Evolutionary conservation across 441 rosid species (phyloP).

Genomic region (Capsella rubella): DNA sequence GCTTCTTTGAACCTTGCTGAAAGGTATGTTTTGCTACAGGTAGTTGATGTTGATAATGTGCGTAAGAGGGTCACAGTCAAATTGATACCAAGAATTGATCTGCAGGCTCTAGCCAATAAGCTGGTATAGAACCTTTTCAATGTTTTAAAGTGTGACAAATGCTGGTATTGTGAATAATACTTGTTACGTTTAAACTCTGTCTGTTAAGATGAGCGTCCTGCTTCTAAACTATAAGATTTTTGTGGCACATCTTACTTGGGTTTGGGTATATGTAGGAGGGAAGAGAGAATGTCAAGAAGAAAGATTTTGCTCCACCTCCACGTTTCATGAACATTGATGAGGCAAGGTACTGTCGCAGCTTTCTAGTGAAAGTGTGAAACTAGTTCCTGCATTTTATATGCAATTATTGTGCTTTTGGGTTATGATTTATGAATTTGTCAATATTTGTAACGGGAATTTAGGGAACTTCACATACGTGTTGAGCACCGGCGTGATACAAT

Average conservation of each 20-base stretch:
- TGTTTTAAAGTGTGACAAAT: not conserved
- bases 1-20: constrained; percentile 13
- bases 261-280: constrained; percentile 65
- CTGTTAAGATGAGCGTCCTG: not conserved
- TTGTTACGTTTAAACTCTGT: not conserved
- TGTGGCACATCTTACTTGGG: not conserved
- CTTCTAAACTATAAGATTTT: not conserved
- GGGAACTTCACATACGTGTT: constrained; percentile 91
- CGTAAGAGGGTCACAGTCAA: constrained; percentile 88
- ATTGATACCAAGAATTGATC: constrained; percentile 91
- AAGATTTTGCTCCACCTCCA: constrained; percentile 92
- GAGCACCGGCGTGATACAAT: constrained; percentile 89
- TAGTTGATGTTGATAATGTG: constrained; percentile 94
- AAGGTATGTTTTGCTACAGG: constrained; percentile 50
- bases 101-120: constrained; percentile 92
- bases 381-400: not conserved
- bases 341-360: constrained; percentile 65
- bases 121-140: constrained; percentile 57
- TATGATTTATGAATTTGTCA: not conserved
- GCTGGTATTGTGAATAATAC: not conserved
- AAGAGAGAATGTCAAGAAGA: constrained; percentile 85
- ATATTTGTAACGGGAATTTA: constrained; percentile 40
- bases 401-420: not conserved
- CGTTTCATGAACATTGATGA: constrained; percentile 96
- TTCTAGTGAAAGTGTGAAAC: constrained; percentile 1